Evolutionary conservation across 139 green algal species (phyloP).

Genomic region (Gonium pectorale): DNA sequence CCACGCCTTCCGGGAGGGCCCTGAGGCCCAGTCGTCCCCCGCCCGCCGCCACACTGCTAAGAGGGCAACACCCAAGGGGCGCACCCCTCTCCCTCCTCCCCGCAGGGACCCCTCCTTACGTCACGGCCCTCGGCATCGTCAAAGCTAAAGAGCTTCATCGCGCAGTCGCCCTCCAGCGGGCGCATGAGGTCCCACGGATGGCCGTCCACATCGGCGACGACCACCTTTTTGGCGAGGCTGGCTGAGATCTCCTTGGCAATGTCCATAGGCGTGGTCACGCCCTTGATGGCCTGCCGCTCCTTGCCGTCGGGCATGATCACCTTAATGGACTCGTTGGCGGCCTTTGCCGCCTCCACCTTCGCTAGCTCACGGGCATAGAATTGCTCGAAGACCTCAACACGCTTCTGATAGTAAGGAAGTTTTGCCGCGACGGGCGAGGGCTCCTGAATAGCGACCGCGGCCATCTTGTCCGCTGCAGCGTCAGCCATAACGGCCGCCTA

Average conservation of each 20-base stretch:
- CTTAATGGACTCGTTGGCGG: slow-evolving; percentile 74
- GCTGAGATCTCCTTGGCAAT: slow-evolving; percentile 90
- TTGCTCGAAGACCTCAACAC: slow-evolving; percentile 92
- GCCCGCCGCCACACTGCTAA: no score
- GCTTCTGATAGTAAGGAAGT: slow-evolving; percentile 84
- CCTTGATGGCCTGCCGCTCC: slow-evolving; percentile 77
- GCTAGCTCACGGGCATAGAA: slow-evolving; percentile 74
- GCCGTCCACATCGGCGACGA: slow-evolving; percentile 91
- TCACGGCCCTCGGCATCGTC: slow-evolving; percentile 90
- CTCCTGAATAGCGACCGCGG: neutral
- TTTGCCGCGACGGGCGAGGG: slow-evolving; percentile 65
- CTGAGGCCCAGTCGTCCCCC: no score
- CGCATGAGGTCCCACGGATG: slow-evolving; percentile 90
- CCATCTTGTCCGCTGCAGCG: slow-evolving; percentile 24
- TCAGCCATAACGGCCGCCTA: slow-evolving; percentile 2
- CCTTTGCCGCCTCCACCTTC: slow-evolving; percentile 65
- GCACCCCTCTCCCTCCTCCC: no score
- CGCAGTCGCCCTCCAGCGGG: slow-evolving; percentile 91
- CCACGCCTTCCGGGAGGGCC: no score
- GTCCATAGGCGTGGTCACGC: slow-evolving; percentile 93
- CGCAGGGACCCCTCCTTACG: slow-evolving; percentile 68
- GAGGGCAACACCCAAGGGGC: no score
- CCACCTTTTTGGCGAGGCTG: slow-evolving; percentile 90
- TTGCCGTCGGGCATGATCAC: slow-evolving; percentile 91
- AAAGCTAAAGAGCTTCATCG: slow-evolving; percentile 89